A percentile compares a stretch with the other conserved stretches of the same genome.
Evolutionary conservation across 306 rosid species (phyloP).

Genomic region (Cicer cuneatum): DNA sequence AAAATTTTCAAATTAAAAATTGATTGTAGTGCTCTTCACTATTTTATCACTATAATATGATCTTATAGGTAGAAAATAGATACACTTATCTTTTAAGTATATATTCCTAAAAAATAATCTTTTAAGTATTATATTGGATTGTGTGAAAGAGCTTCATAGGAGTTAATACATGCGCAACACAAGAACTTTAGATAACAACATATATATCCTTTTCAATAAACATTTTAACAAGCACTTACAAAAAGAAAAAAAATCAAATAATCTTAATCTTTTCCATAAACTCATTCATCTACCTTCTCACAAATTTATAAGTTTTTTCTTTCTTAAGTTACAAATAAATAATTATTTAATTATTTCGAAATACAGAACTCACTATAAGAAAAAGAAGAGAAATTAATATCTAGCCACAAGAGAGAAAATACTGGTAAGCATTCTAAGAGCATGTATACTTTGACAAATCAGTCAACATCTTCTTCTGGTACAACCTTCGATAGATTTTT

Average conservation of each 20-base stretch:
- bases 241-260: not conserved
- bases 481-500: slow-evolving; percentile 75
- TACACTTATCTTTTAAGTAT: too few relatives aligned
- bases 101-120: too few relatives aligned
- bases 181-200: too few relatives aligned
- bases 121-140: too few relatives aligned
- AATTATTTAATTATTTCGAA: not conserved
- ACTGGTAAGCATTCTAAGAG: slow-evolving; percentile 13
- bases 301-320: not conserved
- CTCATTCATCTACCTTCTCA: not conserved
- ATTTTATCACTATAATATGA: too few relatives aligned
- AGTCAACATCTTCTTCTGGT: slow-evolving; percentile 59
- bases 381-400: slow-evolving; percentile 11
- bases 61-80: too few relatives aligned
- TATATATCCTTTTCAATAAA: too few relatives aligned
- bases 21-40: too few relatives aligned
- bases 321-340: not conserved
- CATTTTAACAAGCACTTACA: not conserved
- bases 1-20: not conserved
- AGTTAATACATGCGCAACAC: too few relatives aligned
- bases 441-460: slow-evolving; percentile 29
- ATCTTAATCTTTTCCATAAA: not conserved
- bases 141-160: too few relatives aligned
- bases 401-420: not conserved
- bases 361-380: slow-evolving; percentile 4